Evolutionary conservation across 106 monocot species (phyloP).

Genomic region (Allium fistulosum): DNA sequence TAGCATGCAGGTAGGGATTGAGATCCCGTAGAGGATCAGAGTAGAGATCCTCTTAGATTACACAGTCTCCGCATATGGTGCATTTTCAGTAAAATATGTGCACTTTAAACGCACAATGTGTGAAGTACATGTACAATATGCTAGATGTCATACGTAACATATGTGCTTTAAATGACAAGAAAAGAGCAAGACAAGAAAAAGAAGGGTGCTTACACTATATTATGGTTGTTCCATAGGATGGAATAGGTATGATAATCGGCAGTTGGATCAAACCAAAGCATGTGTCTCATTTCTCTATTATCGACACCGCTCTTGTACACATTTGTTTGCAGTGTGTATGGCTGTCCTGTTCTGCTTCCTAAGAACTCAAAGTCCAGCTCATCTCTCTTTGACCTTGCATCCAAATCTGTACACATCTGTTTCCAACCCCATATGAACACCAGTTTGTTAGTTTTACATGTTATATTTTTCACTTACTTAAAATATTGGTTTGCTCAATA

Average conservation of each 20-base stretch:
- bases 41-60: neutral
- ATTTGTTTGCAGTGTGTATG: conserved; percentile 89
- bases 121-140: neutral
- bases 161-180: neutral
- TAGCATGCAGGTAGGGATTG: no score
- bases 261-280: conserved; percentile 94
- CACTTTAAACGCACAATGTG: neutral
- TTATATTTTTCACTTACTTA: no score
- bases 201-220: conserved; percentile 51
- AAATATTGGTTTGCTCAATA: no score
- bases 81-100: neutral
- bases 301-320: conserved; percentile 84
- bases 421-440: neutral
- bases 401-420: conserved; percentile 91
- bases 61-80: neutral
- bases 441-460: no score
- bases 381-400: conserved; percentile 55
- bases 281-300: conserved; percentile 83
- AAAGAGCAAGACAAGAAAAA: neutral
- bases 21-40: neutral
- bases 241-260: conserved; percentile 84
- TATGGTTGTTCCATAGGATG: conserved; percentile 83
- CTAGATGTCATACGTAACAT: neutral
- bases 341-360: conserved; percentile 86
- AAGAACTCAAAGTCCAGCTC: conserved; percentile 97